These are phyloP conservation scores for Pelargonium exstipulatum DNA, from an alignment of 441 rosid genomes.

Conservation along the genomic window DNA sequence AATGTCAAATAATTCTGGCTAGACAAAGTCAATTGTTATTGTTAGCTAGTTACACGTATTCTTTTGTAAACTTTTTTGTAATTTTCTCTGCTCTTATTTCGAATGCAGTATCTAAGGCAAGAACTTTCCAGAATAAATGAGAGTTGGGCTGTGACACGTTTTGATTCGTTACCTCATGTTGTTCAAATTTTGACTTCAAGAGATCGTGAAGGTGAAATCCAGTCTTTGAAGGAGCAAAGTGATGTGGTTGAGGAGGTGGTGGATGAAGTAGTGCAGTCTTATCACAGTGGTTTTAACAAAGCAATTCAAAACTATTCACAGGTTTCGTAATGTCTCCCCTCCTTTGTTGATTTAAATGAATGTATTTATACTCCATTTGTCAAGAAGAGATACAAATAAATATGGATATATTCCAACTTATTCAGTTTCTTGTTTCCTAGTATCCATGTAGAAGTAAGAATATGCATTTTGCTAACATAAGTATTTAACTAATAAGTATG, in stretches of 20 bases:
- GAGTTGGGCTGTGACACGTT: slow-evolving; percentile 84
- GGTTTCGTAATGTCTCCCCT: slow-evolving; percentile 35
- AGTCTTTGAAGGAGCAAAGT: slow-evolving; percentile 70
- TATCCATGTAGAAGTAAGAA: background rate
- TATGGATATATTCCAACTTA: background rate
- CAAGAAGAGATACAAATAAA: background rate
- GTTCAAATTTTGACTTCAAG: slow-evolving; percentile 89
- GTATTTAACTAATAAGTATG: background rate
- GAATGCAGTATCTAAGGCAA: slow-evolving; percentile 70
- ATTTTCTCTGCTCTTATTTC: slow-evolving; percentile 25
- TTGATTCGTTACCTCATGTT: slow-evolving; percentile 98
- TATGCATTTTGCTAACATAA: background rate
- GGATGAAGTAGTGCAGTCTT: slow-evolving; percentile 95
- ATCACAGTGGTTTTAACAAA: slow-evolving; percentile 93
- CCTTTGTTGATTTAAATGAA: background rate
- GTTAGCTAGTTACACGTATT: background rate
- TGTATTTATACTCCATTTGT: background rate
- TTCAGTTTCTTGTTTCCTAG: background rate
- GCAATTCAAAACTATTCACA: slow-evolving; percentile 99
- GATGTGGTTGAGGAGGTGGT: slow-evolving; percentile 97
- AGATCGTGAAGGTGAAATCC: slow-evolving; percentile 85
- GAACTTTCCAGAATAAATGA: slow-evolving; percentile 77
- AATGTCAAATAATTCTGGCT: background rate
- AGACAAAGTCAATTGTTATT: background rate
- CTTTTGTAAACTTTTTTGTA: slow-evolving; percentile 12